Evolutionary conservation across 441 rosid genomes (phyloP).

Genomic region (Viola pubescens): DNA sequence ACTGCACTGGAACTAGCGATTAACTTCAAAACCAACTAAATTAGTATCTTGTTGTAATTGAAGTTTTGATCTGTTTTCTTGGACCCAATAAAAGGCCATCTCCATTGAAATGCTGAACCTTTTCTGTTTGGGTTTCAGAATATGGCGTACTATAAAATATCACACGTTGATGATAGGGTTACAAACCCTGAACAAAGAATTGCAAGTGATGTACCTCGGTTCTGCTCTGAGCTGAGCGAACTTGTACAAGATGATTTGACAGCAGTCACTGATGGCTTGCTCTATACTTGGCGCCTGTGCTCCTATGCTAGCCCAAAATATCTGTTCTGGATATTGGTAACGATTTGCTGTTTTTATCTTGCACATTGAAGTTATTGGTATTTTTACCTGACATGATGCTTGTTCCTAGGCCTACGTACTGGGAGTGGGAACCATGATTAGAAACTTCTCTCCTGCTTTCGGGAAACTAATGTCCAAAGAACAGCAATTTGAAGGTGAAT

Average conservation of each 20-base stretch:
- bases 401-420: slow-evolving; percentile 74
- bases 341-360: slow-evolving; percentile 12
- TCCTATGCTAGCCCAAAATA: slow-evolving; percentile 99
- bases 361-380: not conserved
- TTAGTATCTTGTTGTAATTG: too few relatives aligned
- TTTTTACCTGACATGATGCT: slow-evolving; percentile 14
- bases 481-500: slow-evolving; percentile 98
- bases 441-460: slow-evolving; percentile 92
- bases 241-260: slow-evolving; percentile 88
- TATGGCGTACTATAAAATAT: slow-evolving; percentile 95
- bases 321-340: slow-evolving; percentile 92
- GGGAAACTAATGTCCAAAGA: slow-evolving; percentile 92
- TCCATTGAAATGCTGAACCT: not conserved
- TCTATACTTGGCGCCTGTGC: slow-evolving; percentile 95
- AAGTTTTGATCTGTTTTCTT: not conserved
- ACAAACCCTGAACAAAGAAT: slow-evolving; percentile 91
- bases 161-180: slow-evolving; percentile 94
- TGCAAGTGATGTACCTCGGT: slow-evolving; percentile 94
- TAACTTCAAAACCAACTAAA: too few relatives aligned
- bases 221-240: slow-evolving; percentile 95
- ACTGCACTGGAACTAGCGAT: not conserved
- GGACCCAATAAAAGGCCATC: not conserved
- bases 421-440: slow-evolving; percentile 86
- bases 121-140: slow-evolving; percentile 49
- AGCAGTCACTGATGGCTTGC: slow-evolving; percentile 84